These are phyloP conservation scores for Penicillium sp. DNA, from an alignment of 2,329 filamentous ascomycete genomes.

Conservation along the genomic window DNA sequence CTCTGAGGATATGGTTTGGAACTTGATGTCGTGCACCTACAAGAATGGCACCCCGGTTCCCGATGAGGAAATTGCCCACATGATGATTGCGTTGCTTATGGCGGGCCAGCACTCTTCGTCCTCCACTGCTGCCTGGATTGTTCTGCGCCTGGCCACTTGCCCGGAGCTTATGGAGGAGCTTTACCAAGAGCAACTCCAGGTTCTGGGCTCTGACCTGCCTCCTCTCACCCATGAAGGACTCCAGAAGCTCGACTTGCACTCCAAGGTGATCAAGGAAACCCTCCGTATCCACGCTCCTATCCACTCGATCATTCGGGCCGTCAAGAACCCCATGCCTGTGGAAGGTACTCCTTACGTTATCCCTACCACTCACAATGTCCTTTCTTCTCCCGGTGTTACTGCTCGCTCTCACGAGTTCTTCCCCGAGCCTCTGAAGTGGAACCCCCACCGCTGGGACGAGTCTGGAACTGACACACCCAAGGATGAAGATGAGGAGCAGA, in stretches of 20 bases:
- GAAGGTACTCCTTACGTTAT: constrained; percentile 75
- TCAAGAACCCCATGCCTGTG: constrained; percentile 77
- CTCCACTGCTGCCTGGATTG: constrained; percentile 74
- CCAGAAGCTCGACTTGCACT: constrained; percentile 68
- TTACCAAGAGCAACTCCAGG: constrained; percentile 67
- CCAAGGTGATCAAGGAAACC: constrained; percentile 81
- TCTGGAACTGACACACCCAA: constrained; percentile 39
- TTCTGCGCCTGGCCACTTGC: constrained; percentile 67
- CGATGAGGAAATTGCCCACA: constrained; percentile 76
- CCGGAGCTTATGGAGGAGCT: constrained; percentile 75
- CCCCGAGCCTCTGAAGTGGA: constrained; percentile 72
- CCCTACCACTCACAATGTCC: constrained; percentile 68
- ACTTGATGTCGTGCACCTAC: constrained; percentile 75
- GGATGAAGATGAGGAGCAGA: constrained; percentile 58
- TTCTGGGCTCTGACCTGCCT: constrained; percentile 65
- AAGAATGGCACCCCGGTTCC: constrained; percentile 72
- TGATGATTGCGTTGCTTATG: constrained; percentile 92
- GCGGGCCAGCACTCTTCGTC: constrained; percentile 84
- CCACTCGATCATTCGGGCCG: constrained; percentile 86
- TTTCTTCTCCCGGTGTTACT: constrained; percentile 76
- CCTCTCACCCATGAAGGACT: constrained; percentile 69
- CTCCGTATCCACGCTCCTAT: constrained; percentile 85
- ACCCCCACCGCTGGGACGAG: constrained; percentile 81
- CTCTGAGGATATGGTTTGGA: constrained; percentile 75
- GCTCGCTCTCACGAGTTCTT: constrained; percentile 66